Base-by-base conservation (phyloP, 805 yeast species). In the Maudiozyma turicensis region DNA sequence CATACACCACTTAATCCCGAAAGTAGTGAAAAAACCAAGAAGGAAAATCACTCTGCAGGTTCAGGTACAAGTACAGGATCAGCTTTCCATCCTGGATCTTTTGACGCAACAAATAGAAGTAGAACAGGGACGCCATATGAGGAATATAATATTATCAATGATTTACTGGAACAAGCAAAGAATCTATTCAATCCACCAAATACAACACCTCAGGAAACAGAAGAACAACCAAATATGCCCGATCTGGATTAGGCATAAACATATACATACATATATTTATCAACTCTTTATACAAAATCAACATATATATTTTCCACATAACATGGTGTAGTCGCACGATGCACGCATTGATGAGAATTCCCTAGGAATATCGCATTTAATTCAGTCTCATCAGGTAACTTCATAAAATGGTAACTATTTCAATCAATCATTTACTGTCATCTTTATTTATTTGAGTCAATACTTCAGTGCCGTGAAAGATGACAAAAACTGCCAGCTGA, bases 61-160 rank as follows among this genome's bases (percentile, higher is more conserved):
- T 32, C 31, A 1, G 14, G 30, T 14, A 8, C 10, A 6, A 33
- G 39, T 15, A 11, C 44, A 13, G 38, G 39, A 43, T 9, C 45
- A 9, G 29, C 6, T 10, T 28, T 13, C 10, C 46, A 44, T 8
- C 40, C 26, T 34, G 26, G 30, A 5, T 13, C 32, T n/a, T 15
- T n/a, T n/a, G 33, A 9, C 5, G 20, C 5, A 3, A 3, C 40
- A 11, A 26, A 13, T n/a, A n/a, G 9, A 5, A n/a, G 37, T 9
- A 26, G 11, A 3, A 29, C 7, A 9, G 20, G 3, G 8, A n/a
- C 35, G 9, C 42, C 15, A 11, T 42, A 47, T 30, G 46, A 47
- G 31, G 49, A 47, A 15, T 43, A 37, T 29, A 43, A 42, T 20
- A 32, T 47, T 26, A 34, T 47, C 3, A 38, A 47, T 15, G 46